Evolutionary conservation across 495 filamentous ascomycete genomes (phyloP).

Genomic region (Hypoxylon perforatum): DNA sequence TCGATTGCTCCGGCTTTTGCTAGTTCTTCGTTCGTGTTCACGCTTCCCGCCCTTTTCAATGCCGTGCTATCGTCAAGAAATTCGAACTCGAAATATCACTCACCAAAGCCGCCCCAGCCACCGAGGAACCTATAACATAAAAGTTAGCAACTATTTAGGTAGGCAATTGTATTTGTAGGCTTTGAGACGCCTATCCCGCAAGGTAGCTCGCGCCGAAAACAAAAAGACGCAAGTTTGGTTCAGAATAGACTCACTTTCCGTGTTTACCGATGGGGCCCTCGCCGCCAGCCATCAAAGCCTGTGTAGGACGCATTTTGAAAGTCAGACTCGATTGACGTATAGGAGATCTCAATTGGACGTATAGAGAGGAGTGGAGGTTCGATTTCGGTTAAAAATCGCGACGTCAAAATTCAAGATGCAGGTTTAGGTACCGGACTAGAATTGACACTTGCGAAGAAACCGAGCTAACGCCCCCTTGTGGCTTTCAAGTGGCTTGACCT

Average conservation of each 20-base stretch:
- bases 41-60: neutral
- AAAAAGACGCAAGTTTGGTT: slow-evolving; percentile 37
- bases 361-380: slow-evolving; percentile 40
- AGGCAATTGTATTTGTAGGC: neutral
- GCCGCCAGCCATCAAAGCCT: slow-evolving; percentile 61
- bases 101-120: slow-evolving; percentile 87
- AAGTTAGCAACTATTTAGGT: slow-evolving; percentile 40
- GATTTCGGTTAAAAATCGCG: slow-evolving; percentile 39
- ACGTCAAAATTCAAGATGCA: slow-evolving; percentile 45
- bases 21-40: neutral
- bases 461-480: slow-evolving; percentile 32
- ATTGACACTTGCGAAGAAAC: neutral
- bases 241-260: slow-evolving; percentile 71
- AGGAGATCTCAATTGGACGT: slow-evolving; percentile 45
- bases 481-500: slow-evolving; percentile 8
- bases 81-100: slow-evolving; percentile 48
- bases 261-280: slow-evolving; percentile 69
- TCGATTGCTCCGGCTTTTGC: neutral
- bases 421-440: slow-evolving; percentile 3
- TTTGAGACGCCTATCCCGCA: neutral
- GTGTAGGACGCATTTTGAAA: slow-evolving; percentile 72
- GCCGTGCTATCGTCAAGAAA: neutral
- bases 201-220: slow-evolving; percentile 22
- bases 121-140: slow-evolving; percentile 79
- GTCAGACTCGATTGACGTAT: slow-evolving; percentile 41